A percentile compares a stretch with the other conserved stretches of the same genome.
phyloP scores from a whole-genome alignment of 2,329 filamentous ascomycete species.

The Penicillium sclerotigenum region DNA sequence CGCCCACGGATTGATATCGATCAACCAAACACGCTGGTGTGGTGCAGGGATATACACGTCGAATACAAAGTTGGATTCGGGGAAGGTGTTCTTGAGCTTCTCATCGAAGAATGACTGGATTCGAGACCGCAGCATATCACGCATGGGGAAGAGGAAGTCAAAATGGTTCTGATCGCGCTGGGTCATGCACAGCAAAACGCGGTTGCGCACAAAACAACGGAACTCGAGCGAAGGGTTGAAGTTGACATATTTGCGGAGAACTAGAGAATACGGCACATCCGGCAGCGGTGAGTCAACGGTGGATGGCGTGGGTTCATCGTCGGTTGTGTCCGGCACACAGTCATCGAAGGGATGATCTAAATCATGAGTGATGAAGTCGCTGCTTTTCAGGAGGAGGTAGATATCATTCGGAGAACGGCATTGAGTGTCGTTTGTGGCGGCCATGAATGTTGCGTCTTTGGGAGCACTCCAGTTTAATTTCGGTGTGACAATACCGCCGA shows the following conservation, averaged over 20 bases:
- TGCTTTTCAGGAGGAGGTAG: constrained; percentile 90
- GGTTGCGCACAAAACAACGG: constrained; percentile 85
- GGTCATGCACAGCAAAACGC: constrained; percentile 74
- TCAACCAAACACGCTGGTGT: constrained; percentile 73
- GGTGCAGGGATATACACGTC: constrained; percentile 84
- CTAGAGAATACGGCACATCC: constrained; percentile 70
- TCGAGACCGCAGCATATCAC: constrained; percentile 62
- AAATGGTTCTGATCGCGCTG: constrained; percentile 92
- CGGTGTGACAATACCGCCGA: constrained; percentile 82
- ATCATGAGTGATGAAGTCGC: constrained; percentile 91
- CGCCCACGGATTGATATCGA: constrained; percentile 96
- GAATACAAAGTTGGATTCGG: constrained; percentile 79
- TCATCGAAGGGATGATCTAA: constrained; percentile 90
- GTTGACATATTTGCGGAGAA: constrained; percentile 82
- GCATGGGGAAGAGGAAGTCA: constrained; percentile 70
- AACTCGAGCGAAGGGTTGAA: constrained; percentile 92
- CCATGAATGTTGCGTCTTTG: constrained; percentile 93
- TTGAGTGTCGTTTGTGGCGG: constrained; percentile 82
- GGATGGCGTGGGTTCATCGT: constrained; percentile 7
- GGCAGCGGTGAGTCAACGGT: constrained; percentile 20
- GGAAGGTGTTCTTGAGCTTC: constrained; percentile 71
- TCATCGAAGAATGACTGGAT: constrained; percentile 75
- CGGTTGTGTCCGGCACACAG: constrained; percentile 46
- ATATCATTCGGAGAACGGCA: constrained; percentile 86
- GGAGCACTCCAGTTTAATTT: constrained; percentile 98